Base-by-base conservation (phyloP, 768 basidiomycete species). In the Mycena chlorophos region DNA sequence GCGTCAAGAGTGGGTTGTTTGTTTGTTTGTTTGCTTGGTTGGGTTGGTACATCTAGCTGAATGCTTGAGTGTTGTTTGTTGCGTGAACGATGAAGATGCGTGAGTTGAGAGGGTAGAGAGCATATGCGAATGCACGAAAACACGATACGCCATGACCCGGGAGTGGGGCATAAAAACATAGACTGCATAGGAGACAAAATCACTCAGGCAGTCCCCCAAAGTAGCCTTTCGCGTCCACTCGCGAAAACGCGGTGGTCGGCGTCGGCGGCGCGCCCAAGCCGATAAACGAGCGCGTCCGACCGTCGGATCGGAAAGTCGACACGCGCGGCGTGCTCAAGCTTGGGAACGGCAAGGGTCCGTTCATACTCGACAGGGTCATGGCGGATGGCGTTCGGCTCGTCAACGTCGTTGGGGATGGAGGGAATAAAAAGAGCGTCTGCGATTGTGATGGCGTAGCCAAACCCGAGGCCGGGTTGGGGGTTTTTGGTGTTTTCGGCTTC, bases 381-480 rank as follows among this genome's bases (percentile, higher is more conserved):
- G 90, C 88, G 45, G 89, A 88, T 25, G 91, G 89, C 49, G 87
- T 90, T 50, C 79, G 80, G 42, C 83, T 76, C 64, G 76, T 78
- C 58, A 75, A 63, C 45, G 78, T 83, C 42, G 78, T 83, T 46
- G 70, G 89, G 4, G 90, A 92, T 28, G 91, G 89, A 1, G 91
- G 91, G 66, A 93, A 93, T 31, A 93, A 86, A 63, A 93, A 92
- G 43, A 93, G 77, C 0, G 91, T 93, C 67, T 93, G 91, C 1
- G 90, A 89, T 28, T 93, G 91, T 1, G 90, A 89, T 28, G 88
- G 87, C 29, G 86, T 80, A 43, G 77, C 69, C 34, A 75, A 65
- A 2, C 62, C 62, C 17, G 69, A 65, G 3, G 63, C 50, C 51
- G 65, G 65, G 50, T 66, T 69, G 20, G 62, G 66, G 55, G 45